Evolutionary conservation across 2,329 filamentous ascomycete genomes (phyloP).

Genomic region (Alternaria conjuncta): DNA sequence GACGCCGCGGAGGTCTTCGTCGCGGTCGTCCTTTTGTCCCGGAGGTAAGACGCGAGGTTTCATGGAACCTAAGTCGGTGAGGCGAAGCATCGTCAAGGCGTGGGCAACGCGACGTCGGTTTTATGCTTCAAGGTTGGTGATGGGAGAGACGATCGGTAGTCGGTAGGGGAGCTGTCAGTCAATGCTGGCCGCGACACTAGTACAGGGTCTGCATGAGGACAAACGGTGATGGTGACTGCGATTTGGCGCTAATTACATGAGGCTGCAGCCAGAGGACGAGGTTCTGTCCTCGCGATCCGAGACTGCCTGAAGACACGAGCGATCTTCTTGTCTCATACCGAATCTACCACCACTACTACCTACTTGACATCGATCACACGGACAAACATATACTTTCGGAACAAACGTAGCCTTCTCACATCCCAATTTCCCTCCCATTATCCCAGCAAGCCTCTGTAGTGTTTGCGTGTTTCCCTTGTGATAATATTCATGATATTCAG

Average conservation of each 20-base stretch:
- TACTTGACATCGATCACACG: background rate
- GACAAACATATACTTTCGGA: background rate
- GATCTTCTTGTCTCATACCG: background rate
- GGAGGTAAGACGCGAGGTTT: background rate
- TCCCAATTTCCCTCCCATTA: background rate
- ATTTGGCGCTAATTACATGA: background rate
- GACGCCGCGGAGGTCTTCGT: background rate
- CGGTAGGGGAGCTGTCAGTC: background rate
- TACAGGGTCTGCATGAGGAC: background rate
- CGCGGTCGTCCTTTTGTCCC: background rate
- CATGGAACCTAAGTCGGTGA: background rate
- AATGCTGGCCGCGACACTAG: background rate
- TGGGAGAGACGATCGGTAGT: background rate
- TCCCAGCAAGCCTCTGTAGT: background rate
- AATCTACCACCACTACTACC: background rate
- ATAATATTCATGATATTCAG: background rate
- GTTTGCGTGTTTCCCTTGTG: background rate
- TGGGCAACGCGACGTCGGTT: accelerated
- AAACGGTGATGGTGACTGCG: background rate
- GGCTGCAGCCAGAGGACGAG: background rate
- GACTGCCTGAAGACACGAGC: background rate
- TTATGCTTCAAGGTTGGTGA: background rate
- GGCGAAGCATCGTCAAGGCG: background rate
- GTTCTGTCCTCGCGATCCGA: background rate
- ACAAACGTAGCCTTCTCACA: background rate